A percentile compares a stretch with the other conserved stretches of the same genome.
phyloP scores from a whole-genome alignment of 306 rosid species.

The Glycine latifolia region DNA sequence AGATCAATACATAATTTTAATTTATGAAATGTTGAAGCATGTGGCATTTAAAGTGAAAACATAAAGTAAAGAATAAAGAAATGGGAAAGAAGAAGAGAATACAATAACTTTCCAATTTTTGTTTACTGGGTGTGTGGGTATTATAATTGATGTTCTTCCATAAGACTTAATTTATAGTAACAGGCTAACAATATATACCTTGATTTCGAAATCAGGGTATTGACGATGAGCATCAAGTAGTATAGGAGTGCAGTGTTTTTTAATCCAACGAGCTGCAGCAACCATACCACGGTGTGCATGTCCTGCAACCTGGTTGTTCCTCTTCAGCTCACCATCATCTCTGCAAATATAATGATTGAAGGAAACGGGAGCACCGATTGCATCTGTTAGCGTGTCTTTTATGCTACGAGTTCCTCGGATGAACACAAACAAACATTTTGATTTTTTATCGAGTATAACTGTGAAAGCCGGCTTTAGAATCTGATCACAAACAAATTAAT shows the following conservation, averaged over 20 bases:
- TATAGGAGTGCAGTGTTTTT: constrained; percentile 72
- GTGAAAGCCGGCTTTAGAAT: constrained; percentile 94
- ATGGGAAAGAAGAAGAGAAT: no score
- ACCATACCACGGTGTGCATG: constrained; percentile 98
- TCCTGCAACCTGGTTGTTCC: constrained; percentile 76
- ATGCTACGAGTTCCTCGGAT: constrained; percentile 97
- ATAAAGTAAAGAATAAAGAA: no score
- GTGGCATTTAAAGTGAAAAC: no score
- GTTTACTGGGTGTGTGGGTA: no score
- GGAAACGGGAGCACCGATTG: constrained; percentile 88
- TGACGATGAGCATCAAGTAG: constrained; percentile 72
- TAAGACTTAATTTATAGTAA: no score
- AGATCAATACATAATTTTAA: no score
- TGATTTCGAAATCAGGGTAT: constrained; percentile 73
- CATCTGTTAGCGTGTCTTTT: constrained; percentile 95
- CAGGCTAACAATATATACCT: constrained; percentile 52
- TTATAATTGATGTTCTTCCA: no score
- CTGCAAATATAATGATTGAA: constrained; percentile 73
- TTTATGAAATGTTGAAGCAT: no score
- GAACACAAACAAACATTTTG: constrained; percentile 81
- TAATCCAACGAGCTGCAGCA: constrained; percentile 95
- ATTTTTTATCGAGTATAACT: constrained; percentile 67
- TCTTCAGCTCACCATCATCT: constrained; percentile 52
- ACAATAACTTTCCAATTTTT: no score
- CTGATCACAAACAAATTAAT: constrained; percentile 45